These are phyloP conservation scores for Globisporangium spinosum DNA, from an alignment of 352 stramenopile species.

Conservation along the genomic window DNA sequence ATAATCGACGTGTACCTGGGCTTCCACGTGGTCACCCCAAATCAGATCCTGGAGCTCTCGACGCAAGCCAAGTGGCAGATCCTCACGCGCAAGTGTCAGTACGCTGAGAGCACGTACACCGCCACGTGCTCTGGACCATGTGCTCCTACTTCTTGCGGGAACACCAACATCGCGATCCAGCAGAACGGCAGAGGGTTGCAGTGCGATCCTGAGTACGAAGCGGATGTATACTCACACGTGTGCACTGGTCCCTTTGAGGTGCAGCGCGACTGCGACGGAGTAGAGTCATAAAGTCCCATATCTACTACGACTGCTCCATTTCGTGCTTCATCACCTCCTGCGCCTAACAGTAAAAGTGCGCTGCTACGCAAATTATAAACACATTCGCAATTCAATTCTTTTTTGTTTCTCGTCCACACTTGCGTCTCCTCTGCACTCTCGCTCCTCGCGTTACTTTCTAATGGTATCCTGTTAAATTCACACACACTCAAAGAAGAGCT, in stretches of 20 bases:
- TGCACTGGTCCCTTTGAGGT: constrained; percentile 54
- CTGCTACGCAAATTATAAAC: neutral
- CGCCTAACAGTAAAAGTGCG: constrained; percentile 14
- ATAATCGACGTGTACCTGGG: constrained; percentile 59
- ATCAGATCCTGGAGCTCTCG: constrained; percentile 60
- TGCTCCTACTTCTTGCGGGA: constrained; percentile 29
- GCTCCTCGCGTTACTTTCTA: constrained; percentile 9
- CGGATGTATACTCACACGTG: constrained; percentile 38
- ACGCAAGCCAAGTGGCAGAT: constrained; percentile 55
- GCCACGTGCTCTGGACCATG: constrained; percentile 51
- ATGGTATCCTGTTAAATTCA: constrained; percentile 12
- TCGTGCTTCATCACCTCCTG: constrained; percentile 50
- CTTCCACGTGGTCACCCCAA: constrained; percentile 71
- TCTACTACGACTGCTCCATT: constrained; percentile 66
- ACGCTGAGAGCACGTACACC: constrained; percentile 41
- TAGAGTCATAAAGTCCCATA: constrained; percentile 28
- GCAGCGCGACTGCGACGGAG: constrained; percentile 41
- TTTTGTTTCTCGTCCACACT: constrained; percentile 4
- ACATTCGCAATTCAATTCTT: constrained; percentile 11
- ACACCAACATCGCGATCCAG: constrained; percentile 51
- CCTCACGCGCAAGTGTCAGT: constrained; percentile 53
- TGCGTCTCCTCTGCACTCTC: neutral
- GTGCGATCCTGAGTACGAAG: constrained; percentile 37
- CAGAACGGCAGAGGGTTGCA: constrained; percentile 25
- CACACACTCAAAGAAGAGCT: constrained; percentile 7